Percentiles rank a stretch among this genome's conserved stretches.
Evolutionary conservation across 805 yeast genomes (phyloP).

Genomic region (Scheffersomyces coipomensis): DNA sequence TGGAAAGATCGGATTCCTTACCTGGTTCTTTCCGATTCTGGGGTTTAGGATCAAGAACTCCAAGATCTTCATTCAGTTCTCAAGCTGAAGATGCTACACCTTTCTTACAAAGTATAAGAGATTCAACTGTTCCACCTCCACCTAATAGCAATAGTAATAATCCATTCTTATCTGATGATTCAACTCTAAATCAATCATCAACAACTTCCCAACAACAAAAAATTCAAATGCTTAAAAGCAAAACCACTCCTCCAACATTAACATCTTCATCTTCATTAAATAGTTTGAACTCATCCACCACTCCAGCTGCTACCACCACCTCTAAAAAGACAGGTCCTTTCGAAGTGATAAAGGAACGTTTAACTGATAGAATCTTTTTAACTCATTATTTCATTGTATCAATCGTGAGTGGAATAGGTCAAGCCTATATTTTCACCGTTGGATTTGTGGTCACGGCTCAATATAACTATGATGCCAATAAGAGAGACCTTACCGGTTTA

Average conservation of each 20-base stretch:
- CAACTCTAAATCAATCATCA: neutral
- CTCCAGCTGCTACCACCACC: neutral
- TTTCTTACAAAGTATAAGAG: conserved; percentile 9
- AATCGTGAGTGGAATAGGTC: conserved; percentile 62
- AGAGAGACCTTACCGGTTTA: conserved; percentile 14
- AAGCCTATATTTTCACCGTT: conserved; percentile 68
- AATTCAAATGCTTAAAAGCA: neutral
- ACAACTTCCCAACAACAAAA: neutral
- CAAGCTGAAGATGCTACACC: conserved; percentile 11
- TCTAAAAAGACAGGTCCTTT: conserved; percentile 8
- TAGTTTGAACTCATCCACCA: neutral
- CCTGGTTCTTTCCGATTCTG: conserved; percentile 39
- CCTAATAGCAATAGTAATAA: neutral
- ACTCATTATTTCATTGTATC: conserved; percentile 57
- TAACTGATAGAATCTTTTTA: conserved; percentile 36
- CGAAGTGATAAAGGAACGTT: conserved; percentile 16
- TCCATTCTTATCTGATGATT: neutral
- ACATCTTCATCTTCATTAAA: neutral
- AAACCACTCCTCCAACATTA: neutral
- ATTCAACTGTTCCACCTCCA: conserved; percentile 4
- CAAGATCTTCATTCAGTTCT: conserved; percentile 15
- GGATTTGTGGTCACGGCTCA: conserved; percentile 65
- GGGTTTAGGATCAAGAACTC: conserved; percentile 38
- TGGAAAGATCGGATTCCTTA: conserved; percentile 13
- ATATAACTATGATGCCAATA: conserved; percentile 20